Base-by-base conservation (phyloP, 352 stramenopile species). In the Aphanomyces invadans region DNA sequence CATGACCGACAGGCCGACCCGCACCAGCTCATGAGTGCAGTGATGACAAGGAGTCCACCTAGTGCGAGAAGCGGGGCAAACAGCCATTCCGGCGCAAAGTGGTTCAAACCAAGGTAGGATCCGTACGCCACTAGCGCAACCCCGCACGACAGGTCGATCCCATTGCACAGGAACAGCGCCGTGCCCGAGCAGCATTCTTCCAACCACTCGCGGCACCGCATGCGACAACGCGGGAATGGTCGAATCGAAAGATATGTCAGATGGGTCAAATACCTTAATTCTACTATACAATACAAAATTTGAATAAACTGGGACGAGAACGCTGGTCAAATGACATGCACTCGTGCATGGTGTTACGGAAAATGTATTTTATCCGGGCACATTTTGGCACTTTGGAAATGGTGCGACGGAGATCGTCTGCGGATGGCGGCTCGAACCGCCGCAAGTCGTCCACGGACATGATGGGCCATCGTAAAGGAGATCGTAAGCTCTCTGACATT, bases 151-250 rank as follows among this genome's bases (percentile, higher is more conserved):
- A 89, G 64, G 51, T 89, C 81, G 48, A 89, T 76, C 39, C 77
- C 76, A 69, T 89, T 89, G 62, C 84, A 89, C 39, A 89, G 31
- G 65, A 87, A 87, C 38, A 89, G 76, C 61, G 76, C 77, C 60
- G 77, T 83, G 53, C 81, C 81, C 4, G 76, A 77, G 70, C 77
- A 88, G 53, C 73, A 76, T 53, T 89, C 80, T 33, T 60, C 51
- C 38, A 71, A n/a, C 46, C 56, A 68, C 32, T 71, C 66, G 26
- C 56, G 51, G 31, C 51, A 61, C 11, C 15, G n/a, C 66, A 71
- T 70, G 7, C 36, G 7, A 42, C 36, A n/a, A n/a, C n/a, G n/a
- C n/a, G n/a, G n/a, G n/a, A n/a, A n/a, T n/a, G n/a, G n/a, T n/a
- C n/a, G n/a, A n/a, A n/a, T 42, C 36, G 36, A 42, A 42, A 42